Evolutionary conservation across 2,329 filamentous ascomycete species (phyloP), one percentile per base, ranked within the genome.

Genomic region (Paecilomyces dactylethromorphus): DNA sequence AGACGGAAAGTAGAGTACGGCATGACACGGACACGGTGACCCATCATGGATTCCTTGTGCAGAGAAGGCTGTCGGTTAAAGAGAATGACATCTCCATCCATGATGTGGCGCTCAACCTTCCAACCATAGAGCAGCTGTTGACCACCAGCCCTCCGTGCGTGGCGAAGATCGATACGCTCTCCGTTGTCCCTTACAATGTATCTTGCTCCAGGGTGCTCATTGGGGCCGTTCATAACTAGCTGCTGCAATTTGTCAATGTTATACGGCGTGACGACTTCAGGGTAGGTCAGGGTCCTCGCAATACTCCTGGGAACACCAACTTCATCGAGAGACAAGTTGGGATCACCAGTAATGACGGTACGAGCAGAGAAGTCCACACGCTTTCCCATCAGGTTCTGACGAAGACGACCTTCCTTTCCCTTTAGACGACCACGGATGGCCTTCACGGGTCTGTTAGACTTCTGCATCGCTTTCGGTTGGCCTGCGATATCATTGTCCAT

Each of bases 1-100:
- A 99, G 84, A 63, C 94, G 88, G 82, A 99, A 99, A 1, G 94
- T 99, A 5, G 94, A 99, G 76, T 96, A 99, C 2, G 94, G 94
- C 92, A 99, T 97, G 61, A 99, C 94, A 61, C 89, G 88, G 63
- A 99, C 94, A 68, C 91, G 87, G 77, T 99, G 94, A 76, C 91
- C 94, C 95, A 99, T 99, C 94, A 99, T 99, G 61, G 94, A 99
- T 74, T 99, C 94, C 77, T 99, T 99, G 83, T 99, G 94, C 69
- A 99, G 82, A 35, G 94, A 99, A 0, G 94, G 94, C 73, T 99
- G 94, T 82, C 94, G 94, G 76, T 99, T 99, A 86, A 99, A 99
- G 71, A 99, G 92, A 77, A 99, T 97, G 65, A 91, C 95, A 76
- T 99, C 94, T 59, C 93, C 93, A 69, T 96, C 91, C 69, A 96